Percentiles rank a stretch among this genome's conserved stretches.
phyloP scores from a whole-genome alignment of 2,329 filamentous ascomycete species.

The Dichotomopilus funicola region DNA sequence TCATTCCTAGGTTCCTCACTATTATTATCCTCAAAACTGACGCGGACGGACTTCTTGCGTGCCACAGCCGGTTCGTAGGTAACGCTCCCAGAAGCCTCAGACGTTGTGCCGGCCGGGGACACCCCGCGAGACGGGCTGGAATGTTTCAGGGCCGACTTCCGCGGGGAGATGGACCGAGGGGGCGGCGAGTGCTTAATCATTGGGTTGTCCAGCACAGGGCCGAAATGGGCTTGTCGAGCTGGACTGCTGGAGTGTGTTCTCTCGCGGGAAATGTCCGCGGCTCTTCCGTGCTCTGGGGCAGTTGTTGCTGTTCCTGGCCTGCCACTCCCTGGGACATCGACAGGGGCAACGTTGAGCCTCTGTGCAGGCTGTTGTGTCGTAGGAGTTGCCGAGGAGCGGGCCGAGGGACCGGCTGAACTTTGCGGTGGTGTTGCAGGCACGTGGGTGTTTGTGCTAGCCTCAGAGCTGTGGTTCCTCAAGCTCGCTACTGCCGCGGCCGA shows the following conservation, averaged over 20 bases:
- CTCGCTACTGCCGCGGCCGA: constrained; percentile 33
- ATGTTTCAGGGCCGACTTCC: constrained; percentile 70
- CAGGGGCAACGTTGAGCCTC: neutral
- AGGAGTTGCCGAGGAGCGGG: neutral
- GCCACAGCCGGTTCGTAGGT: constrained; percentile 32
- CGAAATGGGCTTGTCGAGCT: constrained; percentile 62
- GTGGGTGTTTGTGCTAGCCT: neutral
- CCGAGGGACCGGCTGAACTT: neutral
- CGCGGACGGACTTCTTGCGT: constrained; percentile 60
- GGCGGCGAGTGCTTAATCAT: constrained; percentile 62
- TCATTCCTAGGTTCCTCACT: constrained; percentile 43
- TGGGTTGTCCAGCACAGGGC: constrained; percentile 47
- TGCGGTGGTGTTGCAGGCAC: neutral
- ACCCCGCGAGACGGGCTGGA: constrained; percentile 47
- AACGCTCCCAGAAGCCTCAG: constrained; percentile 36
- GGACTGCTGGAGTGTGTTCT: constrained; percentile 53
- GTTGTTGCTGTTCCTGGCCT: constrained; percentile 5
- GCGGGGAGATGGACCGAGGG: constrained; percentile 64
- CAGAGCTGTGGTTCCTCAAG: constrained; percentile 23
- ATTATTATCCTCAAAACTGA: constrained; percentile 72
- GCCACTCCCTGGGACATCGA: constrained; percentile 8
- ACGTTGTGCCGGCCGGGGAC: constrained; percentile 45
- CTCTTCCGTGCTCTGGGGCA: neutral
- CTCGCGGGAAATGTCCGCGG: constrained; percentile 20
- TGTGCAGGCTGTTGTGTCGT: neutral